Evolutionary conservation across 257 asterid genomes (phyloP), one percentile per base, ranked within the genome.

Genomic region (Voacanga thouarsii): DNA sequence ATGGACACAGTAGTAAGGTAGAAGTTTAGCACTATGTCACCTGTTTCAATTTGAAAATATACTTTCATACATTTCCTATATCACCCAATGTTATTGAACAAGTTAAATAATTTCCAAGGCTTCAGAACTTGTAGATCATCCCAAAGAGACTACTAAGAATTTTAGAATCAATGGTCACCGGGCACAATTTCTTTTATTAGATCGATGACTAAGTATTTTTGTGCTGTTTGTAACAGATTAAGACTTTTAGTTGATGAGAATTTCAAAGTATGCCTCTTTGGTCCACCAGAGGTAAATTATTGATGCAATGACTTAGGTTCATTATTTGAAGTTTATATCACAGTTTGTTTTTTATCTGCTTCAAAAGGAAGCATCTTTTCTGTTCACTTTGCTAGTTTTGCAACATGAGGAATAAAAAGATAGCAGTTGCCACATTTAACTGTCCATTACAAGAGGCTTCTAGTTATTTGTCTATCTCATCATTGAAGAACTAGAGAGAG

Each of bases 201-300:
- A 72, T 96, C 99, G 41, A 93, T 96, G 99, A 92, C 97, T 2
- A 94, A 96, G 88, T 97, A 94, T 87, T 96, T 96, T 82, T 92
- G 98, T 87, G 94, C 95, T 81, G 99, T 98, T 80, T 93, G 99
- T 84, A 96, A 93, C 79, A 86, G 99, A 82, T 85, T 96, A 85
- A 87, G 99, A 81, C 93, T 96, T 81, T 85, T 96, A 47, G 98
- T 97, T 61, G 97, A 96, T 83, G 99, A 97, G 81, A 96, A 93
- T 87, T 92, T 96, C 77, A 96, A 96, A 90, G 99, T 96, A 63
- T 96, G 99, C 92, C 98, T 93, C 74, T 93, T 96, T 82, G 99
- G 99, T 71, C 95, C 98, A 49, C 89, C 98, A 7, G 99, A 93
- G 99, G 99, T 96, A 81, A 85, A 11, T 64, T 0, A 11, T 51